A percentile compares a stretch with the other conserved stretches of the same genome.
Conservation (phyloP, 2,329 filamentous ascomycete genomes). For the Verticillium longisporum region DNA sequence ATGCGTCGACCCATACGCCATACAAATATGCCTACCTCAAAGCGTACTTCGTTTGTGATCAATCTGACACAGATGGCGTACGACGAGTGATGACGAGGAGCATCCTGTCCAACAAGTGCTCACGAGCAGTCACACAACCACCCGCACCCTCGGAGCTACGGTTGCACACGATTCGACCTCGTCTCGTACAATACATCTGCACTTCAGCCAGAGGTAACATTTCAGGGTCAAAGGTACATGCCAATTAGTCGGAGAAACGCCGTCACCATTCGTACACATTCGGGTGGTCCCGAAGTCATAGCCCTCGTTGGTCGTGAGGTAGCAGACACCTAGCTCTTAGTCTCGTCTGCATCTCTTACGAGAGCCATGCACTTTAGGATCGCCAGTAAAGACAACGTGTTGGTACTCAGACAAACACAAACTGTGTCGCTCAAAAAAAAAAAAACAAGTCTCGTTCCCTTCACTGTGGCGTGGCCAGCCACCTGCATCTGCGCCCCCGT, state of each 20-base stretch:
- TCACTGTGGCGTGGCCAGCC: neutral
- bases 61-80: no score
- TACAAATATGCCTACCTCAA: no score
- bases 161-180: neutral
- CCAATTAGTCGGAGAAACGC: slow-evolving; percentile 11
- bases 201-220: neutral
- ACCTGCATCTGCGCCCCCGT: neutral
- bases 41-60: no score
- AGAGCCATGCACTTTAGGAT: neutral
- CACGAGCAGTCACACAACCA: neutral
- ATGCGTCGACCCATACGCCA: no score
- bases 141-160: neutral
- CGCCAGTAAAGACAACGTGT: neutral
- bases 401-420: neutral
- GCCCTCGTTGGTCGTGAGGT: neutral
- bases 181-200: neutral
- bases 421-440: neutral
- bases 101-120: no score
- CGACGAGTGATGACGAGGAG: no score
- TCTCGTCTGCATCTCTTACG: neutral
- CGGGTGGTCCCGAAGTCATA: slow-evolving; percentile 5
- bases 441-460: neutral
- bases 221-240: slow-evolving; percentile 1
- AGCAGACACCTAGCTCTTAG: neutral
- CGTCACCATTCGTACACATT: slow-evolving; percentile 14